These are phyloP conservation scores for Borovskyia barvae DNA, from an alignment of 208 protist genomes.

Conservation along the genomic window DNA sequence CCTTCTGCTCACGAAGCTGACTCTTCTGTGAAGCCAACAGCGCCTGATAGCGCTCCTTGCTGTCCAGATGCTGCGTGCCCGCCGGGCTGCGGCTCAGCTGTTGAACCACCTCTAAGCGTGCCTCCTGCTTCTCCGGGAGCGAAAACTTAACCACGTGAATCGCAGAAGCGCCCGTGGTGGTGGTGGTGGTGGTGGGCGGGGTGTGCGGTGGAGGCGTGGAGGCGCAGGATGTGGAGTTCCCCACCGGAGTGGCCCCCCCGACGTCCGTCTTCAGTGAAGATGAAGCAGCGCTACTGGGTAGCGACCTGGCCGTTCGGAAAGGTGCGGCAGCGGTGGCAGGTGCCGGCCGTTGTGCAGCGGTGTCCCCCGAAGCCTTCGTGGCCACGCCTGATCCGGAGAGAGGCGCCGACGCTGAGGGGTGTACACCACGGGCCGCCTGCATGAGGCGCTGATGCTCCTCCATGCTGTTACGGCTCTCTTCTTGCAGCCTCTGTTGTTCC, in stretches of 20 bases:
- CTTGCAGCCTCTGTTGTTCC: slow-evolving; percentile 56
- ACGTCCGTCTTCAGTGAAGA: background rate
- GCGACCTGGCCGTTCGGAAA: too few species aligned
- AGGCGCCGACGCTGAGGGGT: background rate
- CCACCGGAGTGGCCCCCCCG: background rate
- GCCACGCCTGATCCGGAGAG: background rate
- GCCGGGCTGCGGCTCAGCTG: slow-evolving; percentile 48
- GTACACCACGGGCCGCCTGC: slow-evolving; percentile 21
- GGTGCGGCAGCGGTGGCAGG: background rate
- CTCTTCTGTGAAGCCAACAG: slow-evolving; percentile 51
- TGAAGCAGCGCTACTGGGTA: background rate
- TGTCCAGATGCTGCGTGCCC: slow-evolving; percentile 51
- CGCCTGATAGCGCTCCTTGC: slow-evolving; percentile 59
- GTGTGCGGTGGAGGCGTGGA: background rate
- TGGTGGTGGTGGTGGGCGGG: background rate
- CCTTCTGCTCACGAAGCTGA: slow-evolving; percentile 33
- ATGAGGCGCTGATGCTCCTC: slow-evolving; percentile 46
- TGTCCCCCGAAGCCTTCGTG: background rate
- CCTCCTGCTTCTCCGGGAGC: slow-evolving; percentile 43
- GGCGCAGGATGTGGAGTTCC: background rate
- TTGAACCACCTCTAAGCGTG: slow-evolving; percentile 57
- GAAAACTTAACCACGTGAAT: slow-evolving; percentile 77
- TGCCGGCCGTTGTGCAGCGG: background rate
- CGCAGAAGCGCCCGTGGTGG: background rate
- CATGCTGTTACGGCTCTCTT: slow-evolving; percentile 27